Evolutionary conservation across 352 stramenopile species (phyloP), one percentile per base, ranked within the genome.

Genomic region (Achlya hypogyna): DNA sequence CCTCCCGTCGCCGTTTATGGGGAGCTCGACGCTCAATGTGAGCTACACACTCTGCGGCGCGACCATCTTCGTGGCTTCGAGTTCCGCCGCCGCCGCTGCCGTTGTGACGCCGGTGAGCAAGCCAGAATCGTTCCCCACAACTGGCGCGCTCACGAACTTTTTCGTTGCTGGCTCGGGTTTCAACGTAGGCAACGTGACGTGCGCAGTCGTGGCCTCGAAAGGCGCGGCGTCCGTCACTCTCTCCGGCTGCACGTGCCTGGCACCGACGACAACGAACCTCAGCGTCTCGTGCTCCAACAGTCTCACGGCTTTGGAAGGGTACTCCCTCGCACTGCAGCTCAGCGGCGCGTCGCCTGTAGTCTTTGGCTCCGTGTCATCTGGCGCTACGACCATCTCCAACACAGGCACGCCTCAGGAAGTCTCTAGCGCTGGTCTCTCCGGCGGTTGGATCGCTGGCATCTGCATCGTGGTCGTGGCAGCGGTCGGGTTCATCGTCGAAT

Each of bases 401-500:
- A 56, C 49, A 20, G 49, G 49, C 25, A 16, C 49, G 2, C 86
- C 77, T 1, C 79, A 93, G 71, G 74, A 87, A 51, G 23, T 74
- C 85, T 47, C 8, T 69, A 1, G 54, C 2, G 78, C 85, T 1
- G 85, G 85, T n/a, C 77, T 94, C 2, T 79, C 82, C 3, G 74
- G 80, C 40, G 81, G 82, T n/a, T 63, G 89, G 45, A 77, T 88
- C 60, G 79, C 91, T 54, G 85, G 67, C 38, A 87, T 90, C 52
- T 78, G 73, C 28, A 82, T 94, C n/a, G 83, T 74, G 12, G 74
- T 76, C 18, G 70, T 91, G 34, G 85, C 85, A 2, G 9, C 87
- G 18, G 59, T 74, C 1, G 85, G 83, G 28, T 94, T 94, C 62
- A 35, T 83, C 16, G 79, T 88, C 53, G 85, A 94, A 68, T 91